Evolutionary conservation across 148 eudicot genomes (phyloP).

Genomic region (Camellia japonica): DNA sequence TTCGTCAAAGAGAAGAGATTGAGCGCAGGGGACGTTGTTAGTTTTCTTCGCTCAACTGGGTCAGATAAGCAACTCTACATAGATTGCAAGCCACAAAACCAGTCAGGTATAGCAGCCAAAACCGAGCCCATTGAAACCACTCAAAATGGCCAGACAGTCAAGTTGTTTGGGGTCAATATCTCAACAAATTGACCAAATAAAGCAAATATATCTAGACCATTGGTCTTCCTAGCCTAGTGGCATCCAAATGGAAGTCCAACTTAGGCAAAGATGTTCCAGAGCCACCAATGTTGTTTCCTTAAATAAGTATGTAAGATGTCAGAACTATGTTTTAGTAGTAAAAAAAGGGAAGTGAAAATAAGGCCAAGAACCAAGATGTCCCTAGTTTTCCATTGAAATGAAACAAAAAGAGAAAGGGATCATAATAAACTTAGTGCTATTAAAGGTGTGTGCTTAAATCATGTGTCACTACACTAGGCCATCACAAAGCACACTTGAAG

Average conservation of each 20-base stretch:
- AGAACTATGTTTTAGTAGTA: neutral
- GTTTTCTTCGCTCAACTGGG: slow-evolving; percentile 19
- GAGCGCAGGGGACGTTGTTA: slow-evolving; percentile 26
- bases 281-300: neutral
- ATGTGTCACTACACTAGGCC: neutral
- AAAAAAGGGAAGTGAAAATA: neutral
- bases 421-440: neutral
- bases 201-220: neutral
- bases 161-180: slow-evolving; percentile 31
- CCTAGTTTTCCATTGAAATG: neutral
- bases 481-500: neutral
- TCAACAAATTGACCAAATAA: slow-evolving; percentile 8
- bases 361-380: slow-evolving; percentile 1
- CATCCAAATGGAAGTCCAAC: neutral
- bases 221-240: neutral
- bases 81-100: slow-evolving; percentile 17
- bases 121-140: neutral
- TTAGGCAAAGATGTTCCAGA: neutral
- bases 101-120: neutral
- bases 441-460: neutral
- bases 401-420: neutral
- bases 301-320: neutral
- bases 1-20: slow-evolving; percentile 32
- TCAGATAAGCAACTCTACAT: slow-evolving; percentile 26
- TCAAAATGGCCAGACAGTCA: slow-evolving; percentile 7